Conservation (phyloP, 257 asterid genomes). For the Fraxinus americana region DNA sequence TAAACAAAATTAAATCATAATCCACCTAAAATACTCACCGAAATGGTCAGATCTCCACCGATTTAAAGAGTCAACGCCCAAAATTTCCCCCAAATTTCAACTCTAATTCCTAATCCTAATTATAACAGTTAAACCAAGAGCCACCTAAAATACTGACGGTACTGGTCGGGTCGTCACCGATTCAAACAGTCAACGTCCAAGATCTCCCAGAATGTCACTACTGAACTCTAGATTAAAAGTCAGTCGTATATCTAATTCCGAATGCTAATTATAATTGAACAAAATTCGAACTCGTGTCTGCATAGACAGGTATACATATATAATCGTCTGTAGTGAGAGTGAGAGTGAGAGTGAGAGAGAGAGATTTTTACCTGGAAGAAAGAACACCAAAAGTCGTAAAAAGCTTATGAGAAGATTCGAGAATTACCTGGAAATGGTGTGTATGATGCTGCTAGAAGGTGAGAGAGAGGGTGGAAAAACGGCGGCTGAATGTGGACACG, state of each 20-base stretch:
- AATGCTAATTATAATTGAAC: conserved; percentile 5
- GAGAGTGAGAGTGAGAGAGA: neutral
- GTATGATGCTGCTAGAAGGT: neutral
- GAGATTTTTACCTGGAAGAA: neutral
- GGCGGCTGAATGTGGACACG: neutral
- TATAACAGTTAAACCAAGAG: neutral
- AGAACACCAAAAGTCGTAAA: neutral
- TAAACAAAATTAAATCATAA: conserved; percentile 14
- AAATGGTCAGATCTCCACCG: conserved; percentile 29
- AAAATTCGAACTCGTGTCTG: neutral
- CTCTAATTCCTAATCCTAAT: neutral
- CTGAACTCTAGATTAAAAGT: neutral
- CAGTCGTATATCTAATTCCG: neutral
- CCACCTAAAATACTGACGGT: neutral
- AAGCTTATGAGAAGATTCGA: neutral
- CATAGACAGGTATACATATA: neutral
- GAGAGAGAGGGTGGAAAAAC: neutral
- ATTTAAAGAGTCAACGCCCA: conserved; percentile 27
- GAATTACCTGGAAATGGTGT: neutral
- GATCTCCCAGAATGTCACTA: conserved; percentile 18
- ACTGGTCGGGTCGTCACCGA: conserved; percentile 25
- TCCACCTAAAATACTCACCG: neutral
- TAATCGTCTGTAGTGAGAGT: neutral
- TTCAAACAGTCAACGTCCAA: conserved; percentile 37
- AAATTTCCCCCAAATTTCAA: conserved; percentile 10